Evolutionary conservation across 1,284 basidiomycete species (phyloP), one percentile per base, ranked within the genome.

Genomic region (Pseudozyma tsukubaensis): DNA sequence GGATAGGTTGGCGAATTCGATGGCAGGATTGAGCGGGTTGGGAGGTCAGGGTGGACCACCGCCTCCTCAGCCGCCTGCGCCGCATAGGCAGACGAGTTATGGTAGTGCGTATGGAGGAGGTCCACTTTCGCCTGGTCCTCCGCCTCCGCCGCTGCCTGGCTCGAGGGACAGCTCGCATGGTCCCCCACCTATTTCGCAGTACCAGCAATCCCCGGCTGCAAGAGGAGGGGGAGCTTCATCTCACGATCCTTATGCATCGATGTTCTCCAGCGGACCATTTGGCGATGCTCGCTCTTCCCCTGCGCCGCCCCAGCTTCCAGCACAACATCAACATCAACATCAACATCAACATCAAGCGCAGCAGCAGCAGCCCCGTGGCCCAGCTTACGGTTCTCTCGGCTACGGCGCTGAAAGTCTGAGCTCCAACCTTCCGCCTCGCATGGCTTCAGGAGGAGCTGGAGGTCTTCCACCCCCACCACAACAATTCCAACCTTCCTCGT

Each of bases 251-350:
- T 74, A 70, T 50, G 49, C 34, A 24, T 49, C 62, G 1, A 74
- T 74, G 72, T 74, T 74, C 39, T 61, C 66, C 16, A 59, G 50
- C 18, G 71, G 71, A 1, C 61, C 71, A 0, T 73, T 73, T n/a
- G 42, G 24, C 44, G 65, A 73, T n/a, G 18, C 36, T 3, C 70
- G 70, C 18, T 49, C 60, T 12, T 60, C 67, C 2, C 56, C 67
- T 29, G 67, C 60, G 12, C 61, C 61, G 12, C 61, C 24, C 24
- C 24, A 29, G 24, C 24, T 29, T 29, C 24, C 24, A 6, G 3
- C 24, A 29, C 24, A 29, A 6, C 24, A 29, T 29, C 24, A 35
- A 6, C 56, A 14, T 5, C 24, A 29, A 6, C 24, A 29, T 29
- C 24, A 35, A 6, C 56, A 14, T 11, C 24, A 29, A 6, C 24